Base-by-base conservation (phyloP, 371 early-diverging fungal genomes). In the Umbelopsis sp. region DNA sequence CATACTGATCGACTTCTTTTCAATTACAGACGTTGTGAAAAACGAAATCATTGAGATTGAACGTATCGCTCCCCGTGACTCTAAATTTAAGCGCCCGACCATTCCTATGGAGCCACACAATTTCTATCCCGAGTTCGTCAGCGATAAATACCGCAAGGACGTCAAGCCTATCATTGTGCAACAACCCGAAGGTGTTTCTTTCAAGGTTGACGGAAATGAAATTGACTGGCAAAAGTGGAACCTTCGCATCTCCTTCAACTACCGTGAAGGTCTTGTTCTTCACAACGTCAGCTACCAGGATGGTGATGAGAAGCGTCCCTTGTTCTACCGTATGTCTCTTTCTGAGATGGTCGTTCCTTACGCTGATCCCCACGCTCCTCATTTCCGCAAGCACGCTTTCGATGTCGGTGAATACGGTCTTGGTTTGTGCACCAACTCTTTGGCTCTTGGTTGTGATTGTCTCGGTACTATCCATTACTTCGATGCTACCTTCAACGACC, bases 211-310 rank as follows among this genome's bases (percentile, higher is more conserved):
- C 50, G 86, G 84, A 53, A 76, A 75, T 44, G 82, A 80, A 65
- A 82, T 85, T 62, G 80, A 81, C 53, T 85, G 86, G 86, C 84
- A 85, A 79, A 85, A 85, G 72, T 85, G 81, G 80, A 85, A 82
- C 53, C 75, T 85, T 78, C 79, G 79, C 50, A 82, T 85, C 69
- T 81, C 81, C 44, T 81, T 83, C 83, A 83, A 83, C 75, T 81
- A 83, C 63, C 83, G 86, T 67, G 86, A 85, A 65, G 86, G 86
- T 71, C 74, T 85, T 7, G 84, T 85, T 24, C 79, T 85, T 32
- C 84, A 85, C 68, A 81, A 85, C 41, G 77, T 85, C 45, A 79
- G 72, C 48, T 83, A 83, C 62, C 77, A 78, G 65, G 83, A 85
- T 67, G 84, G 84, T 65, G 66, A 66, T 50, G 78, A 82, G 48